Conservation (phyloP, 2,329 filamentous ascomycete genomes). For the Colletotrichum melonis region DNA sequence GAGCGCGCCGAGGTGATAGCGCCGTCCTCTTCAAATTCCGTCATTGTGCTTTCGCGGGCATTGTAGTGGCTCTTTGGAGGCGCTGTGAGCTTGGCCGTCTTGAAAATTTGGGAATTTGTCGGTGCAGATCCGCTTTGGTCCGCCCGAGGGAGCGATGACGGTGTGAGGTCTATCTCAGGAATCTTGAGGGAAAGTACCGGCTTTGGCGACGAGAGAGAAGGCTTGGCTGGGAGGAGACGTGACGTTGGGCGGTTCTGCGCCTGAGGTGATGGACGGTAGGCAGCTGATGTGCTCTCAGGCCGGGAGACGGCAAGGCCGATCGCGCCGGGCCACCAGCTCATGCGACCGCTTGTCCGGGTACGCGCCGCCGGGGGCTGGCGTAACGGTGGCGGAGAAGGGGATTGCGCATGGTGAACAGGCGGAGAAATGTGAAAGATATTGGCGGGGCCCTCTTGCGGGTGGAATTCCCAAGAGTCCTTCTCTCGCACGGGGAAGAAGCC, state of each 20-base stretch:
- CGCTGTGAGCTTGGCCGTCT: slow-evolving; percentile 33
- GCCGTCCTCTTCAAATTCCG: slow-evolving; percentile 65
- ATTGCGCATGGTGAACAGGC: slow-evolving; percentile 47
- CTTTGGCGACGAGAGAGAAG: slow-evolving; percentile 42
- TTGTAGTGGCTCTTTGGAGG: slow-evolving; percentile 32
- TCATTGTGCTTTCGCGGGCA: slow-evolving; percentile 57
- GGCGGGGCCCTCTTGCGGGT: slow-evolving; percentile 27
- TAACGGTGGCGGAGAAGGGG: slow-evolving; percentile 35
- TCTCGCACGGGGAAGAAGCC: slow-evolving; percentile 52
- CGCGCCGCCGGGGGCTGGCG: slow-evolving; percentile 13
- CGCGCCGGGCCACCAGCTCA: slow-evolving; percentile 48
- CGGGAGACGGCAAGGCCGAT: slow-evolving; percentile 60
- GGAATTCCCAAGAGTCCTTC: slow-evolving; percentile 49
- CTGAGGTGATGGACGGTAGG: slow-evolving; percentile 24
- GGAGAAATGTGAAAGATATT: slow-evolving; percentile 55
- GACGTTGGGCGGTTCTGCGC: slow-evolving; percentile 48
- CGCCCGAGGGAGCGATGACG: slow-evolving; percentile 8
- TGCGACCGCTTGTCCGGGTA: slow-evolving; percentile 30
- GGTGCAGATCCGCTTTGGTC: slow-evolving; percentile 25
- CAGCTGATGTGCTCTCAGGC: slow-evolving; percentile 37
- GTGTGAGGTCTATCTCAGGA: slow-evolving; percentile 37
- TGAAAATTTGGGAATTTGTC: slow-evolving; percentile 34
- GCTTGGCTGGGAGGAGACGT: slow-evolving; percentile 56
- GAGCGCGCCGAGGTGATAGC: slow-evolving; percentile 43
- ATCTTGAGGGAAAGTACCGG: slow-evolving; percentile 57